These are phyloP conservation scores for Middelhovenomyces tepae DNA, from an alignment of 805 yeast species.

Conservation along the genomic window DNA sequence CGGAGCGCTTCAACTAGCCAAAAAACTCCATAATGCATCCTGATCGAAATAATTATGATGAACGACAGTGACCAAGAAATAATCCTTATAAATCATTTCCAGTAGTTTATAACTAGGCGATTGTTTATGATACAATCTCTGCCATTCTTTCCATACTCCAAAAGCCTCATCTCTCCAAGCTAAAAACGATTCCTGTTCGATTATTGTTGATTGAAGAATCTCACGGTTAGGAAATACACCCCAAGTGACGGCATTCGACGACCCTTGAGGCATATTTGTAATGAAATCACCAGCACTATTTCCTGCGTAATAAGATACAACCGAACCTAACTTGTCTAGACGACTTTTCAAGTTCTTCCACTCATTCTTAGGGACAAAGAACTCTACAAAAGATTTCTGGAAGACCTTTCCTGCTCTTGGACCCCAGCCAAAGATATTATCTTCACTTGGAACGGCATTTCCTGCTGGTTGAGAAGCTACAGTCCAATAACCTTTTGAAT, in stretches of 20 bases:
- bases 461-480: slow-evolving; percentile 95
- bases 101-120: slow-evolving; percentile 51
- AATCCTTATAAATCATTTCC: slow-evolving; percentile 49
- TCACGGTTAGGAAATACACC: slow-evolving; percentile 92
- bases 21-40: slow-evolving; percentile 64
- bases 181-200: slow-evolving; percentile 83
- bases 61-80: slow-evolving; percentile 73
- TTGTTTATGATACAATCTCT: slow-evolving; percentile 55
- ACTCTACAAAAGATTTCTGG: slow-evolving; percentile 90
- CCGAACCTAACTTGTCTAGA: slow-evolving; percentile 31
- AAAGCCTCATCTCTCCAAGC: slow-evolving; percentile 98
- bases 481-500: slow-evolving; percentile 68
- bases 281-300: slow-evolving; percentile 48
- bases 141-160: slow-evolving; percentile 89
- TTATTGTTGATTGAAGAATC: slow-evolving; percentile 82
- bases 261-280: slow-evolving; percentile 47
- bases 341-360: slow-evolving; percentile 59
- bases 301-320: slow-evolving; percentile 67
- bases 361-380: slow-evolving; percentile 62
- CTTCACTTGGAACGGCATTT: slow-evolving; percentile 67
- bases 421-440: slow-evolving; percentile 95
- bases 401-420: slow-evolving; percentile 80
- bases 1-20: too few relatives aligned
- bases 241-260: slow-evolving; percentile 89
- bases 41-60: slow-evolving; percentile 76